These are phyloP conservation scores for Phytophthora fragariaefolia DNA, from an alignment of 352 stramenopile species.

Conservation along the genomic window DNA sequence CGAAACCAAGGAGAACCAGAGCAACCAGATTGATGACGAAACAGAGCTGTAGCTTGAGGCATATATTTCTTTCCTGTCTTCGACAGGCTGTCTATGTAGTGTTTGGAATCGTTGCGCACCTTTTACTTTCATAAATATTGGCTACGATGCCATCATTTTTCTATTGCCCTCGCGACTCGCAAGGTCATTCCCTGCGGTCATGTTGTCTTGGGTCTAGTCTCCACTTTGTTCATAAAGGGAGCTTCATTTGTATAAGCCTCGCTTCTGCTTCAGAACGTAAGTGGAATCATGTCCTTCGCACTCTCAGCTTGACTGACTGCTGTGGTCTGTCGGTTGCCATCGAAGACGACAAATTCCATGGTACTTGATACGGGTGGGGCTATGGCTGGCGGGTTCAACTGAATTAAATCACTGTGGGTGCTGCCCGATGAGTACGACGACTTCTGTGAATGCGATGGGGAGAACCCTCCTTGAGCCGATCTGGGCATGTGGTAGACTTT, in stretches of 20 bases:
- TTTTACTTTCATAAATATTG: conserved; percentile 30
- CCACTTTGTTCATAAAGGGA: too few species aligned
- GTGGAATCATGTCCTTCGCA: conserved; percentile 64
- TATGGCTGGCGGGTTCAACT: conserved; percentile 11
- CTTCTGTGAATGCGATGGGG: conserved; percentile 20
- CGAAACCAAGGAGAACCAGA: not conserved
- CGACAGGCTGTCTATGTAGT: not conserved
- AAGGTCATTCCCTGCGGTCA: conserved; percentile 16
- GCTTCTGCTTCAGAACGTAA: conserved; percentile 42
- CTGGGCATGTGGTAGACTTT: conserved; percentile 26
- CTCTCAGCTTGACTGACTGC: conserved; percentile 25
- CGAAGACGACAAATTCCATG: conserved; percentile 59
- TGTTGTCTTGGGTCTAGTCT: not conserved
- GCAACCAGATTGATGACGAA: conserved; percentile 12
- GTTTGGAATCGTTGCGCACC: conserved; percentile 14
- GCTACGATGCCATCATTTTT: conserved; percentile 15
- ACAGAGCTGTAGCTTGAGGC: conserved; percentile 10
- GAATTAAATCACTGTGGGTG: conserved; percentile 29
- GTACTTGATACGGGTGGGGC: conserved; percentile 10
- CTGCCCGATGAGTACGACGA: conserved; percentile 35
- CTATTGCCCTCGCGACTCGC: not conserved
- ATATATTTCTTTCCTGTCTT: not conserved
- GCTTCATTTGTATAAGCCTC: too few species aligned
- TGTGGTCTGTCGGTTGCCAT: conserved; percentile 27
- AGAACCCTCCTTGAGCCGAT: conserved; percentile 10